These are phyloP conservation scores for Diutina scorzettiae DNA, from an alignment of 1,139 yeast genomes.

Conservation along the genomic window DNA sequence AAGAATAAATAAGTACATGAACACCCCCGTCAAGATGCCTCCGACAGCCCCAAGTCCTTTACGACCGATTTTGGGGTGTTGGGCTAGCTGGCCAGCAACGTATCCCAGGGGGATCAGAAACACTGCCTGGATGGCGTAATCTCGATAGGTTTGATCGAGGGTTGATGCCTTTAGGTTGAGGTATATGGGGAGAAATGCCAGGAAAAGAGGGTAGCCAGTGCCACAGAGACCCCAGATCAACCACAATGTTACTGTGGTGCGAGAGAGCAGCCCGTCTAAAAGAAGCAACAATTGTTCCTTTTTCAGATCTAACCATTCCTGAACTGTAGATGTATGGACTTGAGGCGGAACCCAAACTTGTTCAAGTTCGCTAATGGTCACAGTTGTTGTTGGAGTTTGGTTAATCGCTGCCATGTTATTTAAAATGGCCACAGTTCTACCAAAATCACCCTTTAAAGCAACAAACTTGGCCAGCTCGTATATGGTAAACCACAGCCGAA, in stretches of 20 bases:
- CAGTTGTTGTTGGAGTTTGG: neutral
- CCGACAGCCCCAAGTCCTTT: neutral
- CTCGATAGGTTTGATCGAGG: constrained; percentile 5
- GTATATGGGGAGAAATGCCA: constrained; percentile 2
- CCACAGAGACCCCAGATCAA: constrained; percentile 4
- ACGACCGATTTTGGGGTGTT: neutral
- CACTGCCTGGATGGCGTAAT: constrained; percentile 1
- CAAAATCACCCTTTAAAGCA: neutral
- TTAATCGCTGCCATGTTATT: neutral
- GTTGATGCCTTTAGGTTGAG: neutral
- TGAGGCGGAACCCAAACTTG: neutral
- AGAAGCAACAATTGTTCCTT: neutral
- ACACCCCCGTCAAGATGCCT: neutral
- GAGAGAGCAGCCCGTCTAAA: neutral
- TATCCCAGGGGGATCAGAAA: constrained; percentile 5
- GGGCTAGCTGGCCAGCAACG: neutral
- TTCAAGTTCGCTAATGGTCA: neutral
- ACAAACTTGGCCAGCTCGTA: constrained; percentile 9
- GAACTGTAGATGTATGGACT: neutral
- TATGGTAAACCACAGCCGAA: constrained; percentile 20
- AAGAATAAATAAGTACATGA: constrained; percentile 3
- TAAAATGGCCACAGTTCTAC: neutral
- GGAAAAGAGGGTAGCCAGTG: constrained; percentile 1
- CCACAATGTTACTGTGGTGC: neutral
- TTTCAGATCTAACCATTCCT: neutral